Percentiles rank a stretch among this genome's conserved stretches.
Conservation (phyloP, 495 filamentous ascomycete species). For the Penicillium antarcticum region DNA sequence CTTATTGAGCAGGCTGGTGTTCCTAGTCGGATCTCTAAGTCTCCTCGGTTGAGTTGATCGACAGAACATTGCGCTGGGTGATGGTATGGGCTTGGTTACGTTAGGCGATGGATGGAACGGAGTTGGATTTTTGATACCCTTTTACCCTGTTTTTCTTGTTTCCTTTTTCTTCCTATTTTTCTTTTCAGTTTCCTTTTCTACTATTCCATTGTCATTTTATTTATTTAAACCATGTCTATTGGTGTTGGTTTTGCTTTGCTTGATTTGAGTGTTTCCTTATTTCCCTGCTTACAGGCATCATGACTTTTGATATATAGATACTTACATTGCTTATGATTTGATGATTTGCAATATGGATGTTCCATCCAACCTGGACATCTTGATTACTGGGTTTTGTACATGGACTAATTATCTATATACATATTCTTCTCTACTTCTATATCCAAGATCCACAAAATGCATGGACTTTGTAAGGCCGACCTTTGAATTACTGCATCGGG, state of each 20-base stretch:
- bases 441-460: not conserved
- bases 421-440: not conserved
- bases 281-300: constrained; percentile 9
- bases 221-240: not conserved
- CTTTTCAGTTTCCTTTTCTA: constrained; percentile 4
- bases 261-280: not conserved
- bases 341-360: constrained; percentile 9
- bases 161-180: constrained; percentile 8
- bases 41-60: no score
- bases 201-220: constrained; percentile 7
- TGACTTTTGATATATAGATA: constrained; percentile 9
- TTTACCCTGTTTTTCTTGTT: constrained; percentile 19
- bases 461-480: no score
- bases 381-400: constrained; percentile 8
- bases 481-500: no score
- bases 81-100: not conserved
- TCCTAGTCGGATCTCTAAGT: constrained; percentile 32
- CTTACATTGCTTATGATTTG: constrained; percentile 18
- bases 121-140: constrained; percentile 40
- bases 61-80: not conserved
- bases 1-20: constrained; percentile 46
- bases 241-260: not conserved
- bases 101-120: constrained; percentile 14
- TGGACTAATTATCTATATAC: constrained; percentile 1
- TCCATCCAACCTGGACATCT: not conserved